Conservation (phyloP, 768 basidiomycete genomes). For the Leccinum variicolor region DNA sequence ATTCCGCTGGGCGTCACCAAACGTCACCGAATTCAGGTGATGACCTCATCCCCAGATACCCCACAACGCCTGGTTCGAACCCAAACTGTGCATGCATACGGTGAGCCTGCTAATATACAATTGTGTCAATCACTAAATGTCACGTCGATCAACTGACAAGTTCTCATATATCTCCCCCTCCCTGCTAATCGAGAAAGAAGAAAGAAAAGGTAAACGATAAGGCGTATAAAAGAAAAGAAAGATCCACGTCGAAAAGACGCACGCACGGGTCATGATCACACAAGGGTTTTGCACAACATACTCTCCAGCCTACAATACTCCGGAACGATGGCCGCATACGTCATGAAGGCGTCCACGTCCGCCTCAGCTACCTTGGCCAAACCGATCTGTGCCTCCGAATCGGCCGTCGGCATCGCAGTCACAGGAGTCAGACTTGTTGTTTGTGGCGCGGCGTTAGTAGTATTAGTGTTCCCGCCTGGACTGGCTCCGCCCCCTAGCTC, state of each 20-base stretch:
- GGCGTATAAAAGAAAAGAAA: not conserved
- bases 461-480: slow-evolving; percentile 31
- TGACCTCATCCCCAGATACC: not conserved
- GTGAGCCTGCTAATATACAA: slow-evolving; percentile 15
- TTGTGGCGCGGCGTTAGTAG: slow-evolving; percentile 33
- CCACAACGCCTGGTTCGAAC: not conserved
- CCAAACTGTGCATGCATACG: slow-evolving; percentile 3
- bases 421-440: slow-evolving; percentile 66
- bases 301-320: slow-evolving; percentile 80
- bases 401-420: slow-evolving; percentile 65
- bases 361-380: slow-evolving; percentile 81
- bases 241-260: not conserved
- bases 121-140: not conserved
- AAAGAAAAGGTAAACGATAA: not conserved
- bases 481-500: slow-evolving; percentile 42
- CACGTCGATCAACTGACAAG: not conserved
- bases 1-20: not conserved
- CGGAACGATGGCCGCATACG: slow-evolving; percentile 81
- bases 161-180: not conserved
- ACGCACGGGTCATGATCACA: slow-evolving; percentile 24
- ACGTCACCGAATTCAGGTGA: not conserved
- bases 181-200: not conserved
- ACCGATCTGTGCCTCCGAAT: slow-evolving; percentile 71
- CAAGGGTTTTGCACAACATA: slow-evolving; percentile 65
- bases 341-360: slow-evolving; percentile 80